phyloP scores from a whole-genome alignment of 352 stramenopile genomes.

The Pythium myriotylum region DNA sequence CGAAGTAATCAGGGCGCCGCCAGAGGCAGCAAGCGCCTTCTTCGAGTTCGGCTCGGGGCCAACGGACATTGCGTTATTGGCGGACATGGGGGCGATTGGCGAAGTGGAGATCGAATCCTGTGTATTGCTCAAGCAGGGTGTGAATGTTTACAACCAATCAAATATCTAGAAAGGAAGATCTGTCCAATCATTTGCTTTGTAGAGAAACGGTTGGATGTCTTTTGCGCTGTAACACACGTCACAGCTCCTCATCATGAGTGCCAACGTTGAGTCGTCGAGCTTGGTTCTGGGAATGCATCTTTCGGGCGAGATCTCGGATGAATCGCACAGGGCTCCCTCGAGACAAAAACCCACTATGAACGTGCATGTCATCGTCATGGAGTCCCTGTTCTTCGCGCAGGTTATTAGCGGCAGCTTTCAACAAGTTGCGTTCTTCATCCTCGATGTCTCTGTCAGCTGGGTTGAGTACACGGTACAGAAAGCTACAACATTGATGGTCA shows the following conservation, averaged over 20 bases:
- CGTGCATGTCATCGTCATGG: slow-evolving; percentile 41
- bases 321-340: slow-evolving; percentile 56
- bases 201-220: too few species aligned
- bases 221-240: too few species aligned
- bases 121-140: too few species aligned
- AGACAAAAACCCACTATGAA: slow-evolving; percentile 57
- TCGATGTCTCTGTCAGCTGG: slow-evolving; percentile 53
- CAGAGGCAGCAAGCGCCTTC: too few species aligned
- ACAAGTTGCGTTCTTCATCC: slow-evolving; percentile 39
- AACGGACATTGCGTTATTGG: too few species aligned
- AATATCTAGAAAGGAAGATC: too few species aligned
- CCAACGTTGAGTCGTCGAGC: slow-evolving; percentile 9
- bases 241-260: slow-evolving; percentile 12
- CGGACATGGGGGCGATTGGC: too few species aligned
- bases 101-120: too few species aligned
- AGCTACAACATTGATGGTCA: slow-evolving; percentile 25
- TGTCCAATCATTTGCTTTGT: too few species aligned
- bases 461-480: slow-evolving; percentile 63
- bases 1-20: too few species aligned
- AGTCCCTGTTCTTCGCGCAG: slow-evolving; percentile 53
- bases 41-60: too few species aligned
- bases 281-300: slow-evolving; percentile 48
- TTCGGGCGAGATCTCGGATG: slow-evolving; percentile 43
- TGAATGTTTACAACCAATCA: too few species aligned
- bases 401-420: slow-evolving; percentile 34